Evolutionary conservation across 1,284 basidiomycete genomes (phyloP), one percentile per base, ranked within the genome.

Genomic region (Heterobasidion parviporum): DNA sequence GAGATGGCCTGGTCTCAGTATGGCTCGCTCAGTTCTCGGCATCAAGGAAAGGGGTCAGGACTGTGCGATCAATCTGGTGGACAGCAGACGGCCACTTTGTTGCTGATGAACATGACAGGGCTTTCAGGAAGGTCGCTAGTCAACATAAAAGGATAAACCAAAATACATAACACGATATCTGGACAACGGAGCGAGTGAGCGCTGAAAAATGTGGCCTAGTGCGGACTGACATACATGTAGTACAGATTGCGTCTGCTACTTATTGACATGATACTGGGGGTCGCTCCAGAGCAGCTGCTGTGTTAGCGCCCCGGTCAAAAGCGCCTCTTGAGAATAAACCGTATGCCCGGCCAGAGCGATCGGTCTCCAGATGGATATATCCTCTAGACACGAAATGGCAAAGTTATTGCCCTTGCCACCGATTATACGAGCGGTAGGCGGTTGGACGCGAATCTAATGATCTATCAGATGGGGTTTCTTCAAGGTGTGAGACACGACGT

Each of bases 281-380:
- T 75, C 74, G 18, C 84, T 76, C 81, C 81, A 87, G 34, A 83
- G 81, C 44, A 88, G 71, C 62, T 82, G 69, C 65, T 91, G 89
- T 58, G 72, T 78, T 63, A 90, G 67, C 2, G 81, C 80, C 0
- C 77, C 79, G 26, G 74, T 80, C 54, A 91, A 67, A 8, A 92
- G 68, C 16, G 91, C 70, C 65, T 91, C 88, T 15, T 77, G 74
- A 1, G 73, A 78, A 68, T 88, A 91, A n/a, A 92, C 73, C 8
- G 74, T 73, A 60, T 79, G 72, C 0, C 76, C 76, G 5, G 77
- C 69, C 26, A 77, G 64, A 0, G 69, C 71, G 36, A 91, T 70
- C 1, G 80, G 75, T 35, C 78, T 68, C 85, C 87, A 90, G 12
- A 83, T 76, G 2, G 74, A 69, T 20, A 70, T 69, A 60, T 90